Evolutionary conservation across 2,329 filamentous ascomycete genomes (phyloP), one percentile per base, ranked within the genome.

Genomic region (Clarireedia paspali): DNA sequence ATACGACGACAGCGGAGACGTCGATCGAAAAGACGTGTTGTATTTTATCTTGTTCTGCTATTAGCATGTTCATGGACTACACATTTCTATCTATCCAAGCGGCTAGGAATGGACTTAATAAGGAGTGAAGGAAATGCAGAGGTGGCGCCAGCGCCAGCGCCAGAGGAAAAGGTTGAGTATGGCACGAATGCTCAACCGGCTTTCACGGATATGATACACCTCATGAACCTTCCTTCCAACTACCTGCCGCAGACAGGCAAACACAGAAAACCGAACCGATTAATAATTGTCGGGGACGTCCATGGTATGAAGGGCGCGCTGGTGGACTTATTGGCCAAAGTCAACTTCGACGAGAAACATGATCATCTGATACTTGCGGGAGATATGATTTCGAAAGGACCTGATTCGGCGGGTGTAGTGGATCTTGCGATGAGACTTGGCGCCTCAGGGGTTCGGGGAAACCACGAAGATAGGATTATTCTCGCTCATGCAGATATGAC

Each of bases 381-480:
- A 48, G 89, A 95, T 70, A 78, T 92, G 68, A 79, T 97, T 63
- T 85, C 85, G 67, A 96, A 96, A 72, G 91, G 92, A 0, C 90
- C 91, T 10, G 85, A 96, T 71, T 92, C 88, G 34, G 66, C 78
- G 0, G 89, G 85, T 39, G 89, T 96, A 0, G 77, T 97, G 48
- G 81, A 87, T 57, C 76, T 91, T 44, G 85, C 89, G 39, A 87
- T 90, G 69, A 72, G 80, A 14, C 73, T 92, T 39, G 81, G 82
- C 50, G 91, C 92, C 23, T 89, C 85, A 30, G 89, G 84, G 60
- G 90, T 97, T 7, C 85, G 92, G 50, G 94, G 94, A 17, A 96
- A 96, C 72, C 89, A 96, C 72, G 94, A 99, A 69, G 91, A 97
- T 69, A 80, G 84, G 23, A 77, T 96, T 20, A 77, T 97, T n/a